phyloP scores from a whole-genome alignment of 345 rosid genomes.

The Dimocarpus longan region DNA sequence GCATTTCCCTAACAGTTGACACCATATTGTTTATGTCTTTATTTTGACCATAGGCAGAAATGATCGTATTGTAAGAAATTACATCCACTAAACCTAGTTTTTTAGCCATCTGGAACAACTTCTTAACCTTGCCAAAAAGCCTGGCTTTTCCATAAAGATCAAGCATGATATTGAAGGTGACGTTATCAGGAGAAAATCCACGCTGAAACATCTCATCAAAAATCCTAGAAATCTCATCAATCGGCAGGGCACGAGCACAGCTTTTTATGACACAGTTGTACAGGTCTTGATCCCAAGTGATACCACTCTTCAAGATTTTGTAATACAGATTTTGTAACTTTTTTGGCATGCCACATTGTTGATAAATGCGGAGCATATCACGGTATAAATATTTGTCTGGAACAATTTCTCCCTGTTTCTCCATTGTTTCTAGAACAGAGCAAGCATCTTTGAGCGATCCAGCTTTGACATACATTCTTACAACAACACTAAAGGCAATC shows the following conservation, averaged over 20 bases:
- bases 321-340: constrained; percentile 59
- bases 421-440: constrained; percentile 69
- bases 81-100: constrained; percentile 71
- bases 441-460: constrained; percentile 77
- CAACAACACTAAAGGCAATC: constrained; percentile 73
- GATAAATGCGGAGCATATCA: constrained; percentile 88
- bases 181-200: constrained; percentile 68
- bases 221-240: constrained; percentile 73
- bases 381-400: constrained; percentile 76
- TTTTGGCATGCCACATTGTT: constrained; percentile 59
- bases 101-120: constrained; percentile 64
- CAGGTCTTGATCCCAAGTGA: constrained; percentile 87
- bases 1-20: constrained; percentile 65
- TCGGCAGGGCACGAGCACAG: constrained; percentile 78
- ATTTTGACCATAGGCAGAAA: constrained; percentile 71
- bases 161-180: constrained; percentile 77
- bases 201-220: constrained; percentile 69
- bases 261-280: constrained; percentile 87
- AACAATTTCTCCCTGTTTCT: constrained; percentile 54
- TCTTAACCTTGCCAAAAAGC: constrained; percentile 64
- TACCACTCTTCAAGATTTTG: constrained; percentile 55
- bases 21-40: constrained; percentile 67
- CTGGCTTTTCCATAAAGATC: constrained; percentile 84
- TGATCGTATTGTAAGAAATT: constrained; percentile 79
- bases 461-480: constrained; percentile 80